Evolutionary conservation across 768 basidiomycete genomes (phyloP), one percentile per base, ranked within the genome.

Genomic region (Xanthoconium stramineum): DNA sequence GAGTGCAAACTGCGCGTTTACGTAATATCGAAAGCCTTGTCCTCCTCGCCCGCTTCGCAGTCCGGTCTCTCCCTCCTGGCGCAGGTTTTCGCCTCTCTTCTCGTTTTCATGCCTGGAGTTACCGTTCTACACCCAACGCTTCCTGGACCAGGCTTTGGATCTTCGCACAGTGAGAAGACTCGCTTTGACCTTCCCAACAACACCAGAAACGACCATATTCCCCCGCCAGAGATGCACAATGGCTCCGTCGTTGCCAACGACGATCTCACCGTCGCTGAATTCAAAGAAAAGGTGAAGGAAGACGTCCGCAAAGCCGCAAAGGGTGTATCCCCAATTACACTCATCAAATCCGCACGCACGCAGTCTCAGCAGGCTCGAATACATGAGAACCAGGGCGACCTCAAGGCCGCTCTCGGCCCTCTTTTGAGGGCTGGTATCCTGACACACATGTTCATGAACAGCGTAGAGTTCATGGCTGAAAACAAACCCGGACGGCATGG

Each of bases 361-460:
- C 86, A 88, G 70, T 77, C 81, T 45, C 69, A 75, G 29, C 65
- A 64, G 9, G 90, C 83, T 7, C 81, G 76, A 57, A 74, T 76
- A 9, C 63, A 70, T 58, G 88, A 90, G 64, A 69, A 66, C 42
- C 74, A 74, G 39, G 85, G 85, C 1, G 83, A 91, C 63, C 72
- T 89, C 52, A 80, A 78, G 68, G 78, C 73, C 19, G 87, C 88
- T 3, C 76, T 88, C 32, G 76, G 76, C 38, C 78, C 81, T 20
- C 81, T 83, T 61, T 80, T 84, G 30, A 84, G 79, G 67, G 81
- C 87, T 9, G 88, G 82, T 1, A 79, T 75, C 24, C 75, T 89
- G 3, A 74, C 80, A 0, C 76, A 78, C 59, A 78, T 82, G 71
- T 76, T 83, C 44, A 80, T 88, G 76, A 80, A 83, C 45, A 80